Percentiles rank a stretch among this genome's conserved stretches.
Conservation (phyloP, 768 basidiomycete species). For the Hortiboletus flavorubellus region DNA sequence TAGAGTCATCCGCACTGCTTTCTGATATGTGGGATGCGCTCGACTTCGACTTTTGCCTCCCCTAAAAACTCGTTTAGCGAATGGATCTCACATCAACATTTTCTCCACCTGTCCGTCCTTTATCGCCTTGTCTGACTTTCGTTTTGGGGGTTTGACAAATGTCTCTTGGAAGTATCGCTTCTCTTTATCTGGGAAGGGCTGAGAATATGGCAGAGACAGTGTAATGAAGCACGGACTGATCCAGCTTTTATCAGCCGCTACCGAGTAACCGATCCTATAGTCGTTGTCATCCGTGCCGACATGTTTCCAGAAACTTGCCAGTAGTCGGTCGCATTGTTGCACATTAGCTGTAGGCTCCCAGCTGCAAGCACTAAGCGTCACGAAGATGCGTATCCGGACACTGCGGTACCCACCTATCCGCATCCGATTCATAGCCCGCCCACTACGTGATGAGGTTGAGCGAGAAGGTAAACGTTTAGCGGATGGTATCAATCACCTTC, state of each 20-base stretch:
- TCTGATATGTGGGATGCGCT: conserved; percentile 4
- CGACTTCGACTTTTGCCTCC: conserved; percentile 16
- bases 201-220: neutral
- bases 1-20: conserved; percentile 6
- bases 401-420: conserved; percentile 46
- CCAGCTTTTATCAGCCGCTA: conserved; percentile 49
- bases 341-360: conserved; percentile 71
- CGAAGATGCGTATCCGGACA: neutral
- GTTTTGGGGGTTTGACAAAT: conserved; percentile 21
- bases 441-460: conserved; percentile 43
- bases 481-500: conserved; percentile 44
- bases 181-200: conserved; percentile 34
- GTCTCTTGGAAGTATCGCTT: conserved; percentile 35
- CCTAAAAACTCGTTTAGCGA: conserved; percentile 10
- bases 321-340: conserved; percentile 50
- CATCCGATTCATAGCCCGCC: conserved; percentile 56
- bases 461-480: neutral
- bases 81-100: neutral
- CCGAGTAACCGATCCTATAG: conserved; percentile 45
- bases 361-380: conserved; percentile 33
- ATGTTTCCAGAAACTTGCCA: conserved; percentile 62
- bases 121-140: conserved; percentile 11
- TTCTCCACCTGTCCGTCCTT: conserved; percentile 20
- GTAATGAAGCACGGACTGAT: conserved; percentile 43
- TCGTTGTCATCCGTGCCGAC: conserved; percentile 56